Conservation (phyloP, 2,329 filamentous ascomycete species). For the Colletotrichum sp. region DNA sequence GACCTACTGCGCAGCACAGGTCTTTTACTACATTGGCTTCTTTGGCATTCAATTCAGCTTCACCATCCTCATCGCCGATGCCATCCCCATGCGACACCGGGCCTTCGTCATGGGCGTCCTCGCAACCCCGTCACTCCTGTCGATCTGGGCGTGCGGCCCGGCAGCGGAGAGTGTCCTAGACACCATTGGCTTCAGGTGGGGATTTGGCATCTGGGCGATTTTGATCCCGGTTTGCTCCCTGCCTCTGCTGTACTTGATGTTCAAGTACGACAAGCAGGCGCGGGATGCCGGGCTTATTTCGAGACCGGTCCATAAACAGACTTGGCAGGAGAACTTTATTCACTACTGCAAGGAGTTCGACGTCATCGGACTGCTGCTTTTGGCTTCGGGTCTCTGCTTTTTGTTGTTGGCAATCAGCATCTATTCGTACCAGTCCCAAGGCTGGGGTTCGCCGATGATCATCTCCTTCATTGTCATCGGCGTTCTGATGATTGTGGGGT, state of each 20-base stretch:
- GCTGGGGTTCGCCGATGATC: slow-evolving; percentile 47
- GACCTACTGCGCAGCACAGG: slow-evolving; percentile 34
- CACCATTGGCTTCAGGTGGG: neutral
- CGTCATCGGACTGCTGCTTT: slow-evolving; percentile 50
- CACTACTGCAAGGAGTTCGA: neutral
- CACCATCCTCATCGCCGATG: neutral
- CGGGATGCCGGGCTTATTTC: neutral
- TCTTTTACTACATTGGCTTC: neutral
- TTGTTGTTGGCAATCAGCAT: slow-evolving; percentile 57
- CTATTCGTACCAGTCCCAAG: slow-evolving; percentile 32
- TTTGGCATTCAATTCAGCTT: neutral
- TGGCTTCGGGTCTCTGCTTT: slow-evolving; percentile 54
- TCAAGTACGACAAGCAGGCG: neutral
- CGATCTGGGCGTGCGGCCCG: neutral
- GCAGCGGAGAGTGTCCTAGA: neutral
- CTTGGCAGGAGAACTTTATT: neutral
- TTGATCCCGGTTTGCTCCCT: neutral
- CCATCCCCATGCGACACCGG: neutral
- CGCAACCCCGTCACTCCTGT: neutral
- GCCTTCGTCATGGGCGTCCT: neutral
- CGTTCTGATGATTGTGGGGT: slow-evolving; percentile 48
- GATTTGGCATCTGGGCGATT: neutral
- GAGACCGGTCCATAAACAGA: neutral
- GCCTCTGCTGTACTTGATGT: neutral
- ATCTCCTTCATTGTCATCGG: slow-evolving; percentile 56